Percentiles rank a stretch among this genome's conserved stretches.
These are phyloP conservation scores for Allium fistulosum DNA, from an alignment of 106 monocot genomes.

Conservation along the genomic window DNA sequence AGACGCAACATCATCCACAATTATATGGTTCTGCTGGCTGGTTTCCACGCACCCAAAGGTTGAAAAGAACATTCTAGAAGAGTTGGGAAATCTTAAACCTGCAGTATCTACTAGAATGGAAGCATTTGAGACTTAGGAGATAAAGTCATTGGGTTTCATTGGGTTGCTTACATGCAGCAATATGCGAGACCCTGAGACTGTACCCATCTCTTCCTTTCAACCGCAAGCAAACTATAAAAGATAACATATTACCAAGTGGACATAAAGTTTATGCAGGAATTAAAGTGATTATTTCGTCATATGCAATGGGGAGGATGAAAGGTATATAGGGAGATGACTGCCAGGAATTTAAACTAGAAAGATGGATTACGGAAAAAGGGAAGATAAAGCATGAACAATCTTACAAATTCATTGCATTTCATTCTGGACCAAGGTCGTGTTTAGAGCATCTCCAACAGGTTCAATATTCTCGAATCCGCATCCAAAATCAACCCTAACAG, in stretches of 20 bases:
- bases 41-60: constrained; percentile 24
- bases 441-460: too few relatives aligned
- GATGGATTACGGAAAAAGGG: background rate
- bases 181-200: constrained; percentile 46
- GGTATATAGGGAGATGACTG: too few relatives aligned
- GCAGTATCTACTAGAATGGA: background rate
- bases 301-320: constrained; percentile 23
- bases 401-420: constrained; percentile 61
- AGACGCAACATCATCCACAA: constrained; percentile 37
- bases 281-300: constrained; percentile 26
- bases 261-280: constrained; percentile 13
- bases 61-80: constrained; percentile 38
- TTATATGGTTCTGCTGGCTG: constrained; percentile 68
- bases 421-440: constrained; percentile 62
- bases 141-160: too few relatives aligned
- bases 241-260: constrained; percentile 44
- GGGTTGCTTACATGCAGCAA: constrained; percentile 55
- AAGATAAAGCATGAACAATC: constrained; percentile 39
- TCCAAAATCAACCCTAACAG: too few relatives aligned
- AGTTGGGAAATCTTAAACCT: constrained; percentile 11
- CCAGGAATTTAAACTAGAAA: too few relatives aligned
- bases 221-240: constrained; percentile 21
- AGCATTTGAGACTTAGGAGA: background rate
- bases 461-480: too few relatives aligned
- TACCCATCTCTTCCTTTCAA: constrained; percentile 56